These are phyloP conservation scores for Tremella fuciformis DNA, from an alignment of 768 basidiomycete genomes.

Conservation along the genomic window DNA sequence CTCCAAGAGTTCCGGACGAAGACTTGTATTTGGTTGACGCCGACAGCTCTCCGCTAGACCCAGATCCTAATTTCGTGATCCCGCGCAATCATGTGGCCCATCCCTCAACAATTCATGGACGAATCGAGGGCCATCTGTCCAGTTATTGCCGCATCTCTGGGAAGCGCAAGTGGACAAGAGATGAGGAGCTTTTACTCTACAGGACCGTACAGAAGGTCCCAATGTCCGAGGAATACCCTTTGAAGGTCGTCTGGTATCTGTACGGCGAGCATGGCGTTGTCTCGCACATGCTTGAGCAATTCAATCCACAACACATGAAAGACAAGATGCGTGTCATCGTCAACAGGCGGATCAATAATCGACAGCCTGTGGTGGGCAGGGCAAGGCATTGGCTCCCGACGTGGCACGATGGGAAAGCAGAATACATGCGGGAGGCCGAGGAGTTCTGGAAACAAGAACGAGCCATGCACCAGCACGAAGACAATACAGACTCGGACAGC, in stretches of 20 bases:
- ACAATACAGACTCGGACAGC: no score
- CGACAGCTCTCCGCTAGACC: slow-evolving; percentile 26
- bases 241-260: slow-evolving; percentile 31
- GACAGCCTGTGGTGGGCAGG: slow-evolving; percentile 19
- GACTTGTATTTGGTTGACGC: slow-evolving; percentile 34
- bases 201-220: slow-evolving; percentile 43
- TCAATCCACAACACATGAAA: slow-evolving; percentile 45
- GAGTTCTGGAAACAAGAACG: slow-evolving; percentile 4
- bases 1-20: not conserved
- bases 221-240: slow-evolving; percentile 27
- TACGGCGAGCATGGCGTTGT: slow-evolving; percentile 35
- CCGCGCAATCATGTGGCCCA: slow-evolving; percentile 12
- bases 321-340: slow-evolving; percentile 43
- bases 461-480: not conserved
- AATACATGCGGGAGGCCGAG: slow-evolving; percentile 19
- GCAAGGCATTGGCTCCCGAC: slow-evolving; percentile 31
- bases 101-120: slow-evolving; percentile 26
- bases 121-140: slow-evolving; percentile 11
- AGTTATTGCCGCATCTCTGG: slow-evolving; percentile 30
- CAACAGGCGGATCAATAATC: slow-evolving; percentile 18
- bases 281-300: slow-evolving; percentile 18
- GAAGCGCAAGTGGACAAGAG: slow-evolving; percentile 27
- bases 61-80: slow-evolving; percentile 18
- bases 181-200: slow-evolving; percentile 38
- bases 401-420: slow-evolving; percentile 9